These are phyloP conservation scores for Mimosa bimucronata DNA, from an alignment of 306 rosid species.

Conservation along the genomic window DNA sequence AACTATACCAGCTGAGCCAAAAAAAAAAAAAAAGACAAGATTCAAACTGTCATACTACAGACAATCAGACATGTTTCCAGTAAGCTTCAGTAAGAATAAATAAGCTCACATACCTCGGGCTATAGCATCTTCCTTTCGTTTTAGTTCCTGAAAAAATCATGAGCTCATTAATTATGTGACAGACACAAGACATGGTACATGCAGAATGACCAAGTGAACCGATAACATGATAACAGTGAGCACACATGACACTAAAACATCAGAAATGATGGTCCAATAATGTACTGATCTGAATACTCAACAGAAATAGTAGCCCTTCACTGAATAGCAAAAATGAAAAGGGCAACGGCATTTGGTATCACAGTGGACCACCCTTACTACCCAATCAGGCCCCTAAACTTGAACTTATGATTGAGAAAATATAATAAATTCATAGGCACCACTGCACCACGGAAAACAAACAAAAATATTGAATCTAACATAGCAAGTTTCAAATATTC, in stretches of 20 bases:
- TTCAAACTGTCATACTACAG: constrained; percentile 14
- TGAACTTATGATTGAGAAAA: constrained; percentile 9
- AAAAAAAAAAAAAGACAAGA: not conserved
- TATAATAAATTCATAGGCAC: constrained; percentile 11
- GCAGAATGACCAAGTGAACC: constrained; percentile 29
- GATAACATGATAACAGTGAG: constrained; percentile 26
- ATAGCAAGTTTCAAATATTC: constrained; percentile 20
- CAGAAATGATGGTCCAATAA: constrained; percentile 8
- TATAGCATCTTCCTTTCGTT: constrained; percentile 80
- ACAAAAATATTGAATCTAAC: constrained; percentile 19
- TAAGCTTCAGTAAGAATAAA: constrained; percentile 24
- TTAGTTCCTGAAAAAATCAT: constrained; percentile 68
- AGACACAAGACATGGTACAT: constrained; percentile 18
- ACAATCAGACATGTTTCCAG: constrained; percentile 15
- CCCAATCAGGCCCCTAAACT: constrained; percentile 23
- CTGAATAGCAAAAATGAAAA: constrained; percentile 12
- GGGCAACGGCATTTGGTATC: not conserved
- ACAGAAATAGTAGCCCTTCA: constrained; percentile 7
- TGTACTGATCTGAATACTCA: constrained; percentile 5
- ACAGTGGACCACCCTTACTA: constrained; percentile 2
- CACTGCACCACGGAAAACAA: not conserved
- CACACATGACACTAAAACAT: not conserved
- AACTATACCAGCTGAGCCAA: constrained; percentile 73
- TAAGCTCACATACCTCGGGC: constrained; percentile 64
- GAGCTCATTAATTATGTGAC: constrained; percentile 36